A percentile compares a stretch with the other conserved stretches of the same genome.
phyloP scores from a whole-genome alignment of 169 alveolate species.

The Theileria orientalis region DNA sequence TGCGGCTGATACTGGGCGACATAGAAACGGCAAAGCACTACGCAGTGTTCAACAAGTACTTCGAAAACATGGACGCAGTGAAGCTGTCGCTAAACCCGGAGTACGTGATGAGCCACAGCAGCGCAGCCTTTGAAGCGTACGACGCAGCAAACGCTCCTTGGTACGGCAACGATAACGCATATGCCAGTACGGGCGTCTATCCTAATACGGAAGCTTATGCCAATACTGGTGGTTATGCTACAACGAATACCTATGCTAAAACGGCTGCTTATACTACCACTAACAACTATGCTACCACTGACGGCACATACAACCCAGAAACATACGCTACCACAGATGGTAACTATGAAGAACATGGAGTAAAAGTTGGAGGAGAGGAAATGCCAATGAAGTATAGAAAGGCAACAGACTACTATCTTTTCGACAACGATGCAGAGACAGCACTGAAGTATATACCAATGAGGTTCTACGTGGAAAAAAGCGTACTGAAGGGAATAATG shows the following conservation, averaged over 20 bases:
- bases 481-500: constrained; percentile 56
- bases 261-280: no score
- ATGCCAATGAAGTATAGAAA: background rate
- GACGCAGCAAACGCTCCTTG: background rate
- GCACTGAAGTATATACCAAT: constrained; percentile 5
- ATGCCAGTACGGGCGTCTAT: background rate
- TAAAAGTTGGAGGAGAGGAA: background rate
- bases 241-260: no score
- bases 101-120: background rate
- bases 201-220: no score
- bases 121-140: constrained; percentile 1
- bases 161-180: background rate
- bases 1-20: constrained; percentile 65
- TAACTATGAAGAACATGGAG: background rate
- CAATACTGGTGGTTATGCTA: no score
- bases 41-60: constrained; percentile 16
- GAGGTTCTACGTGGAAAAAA: constrained; percentile 64
- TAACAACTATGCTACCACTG: background rate
- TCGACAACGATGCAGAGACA: constrained; percentile 13
- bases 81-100: constrained; percentile 9
- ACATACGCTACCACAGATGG: no score
- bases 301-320: no score
- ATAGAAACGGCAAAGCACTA: constrained; percentile 40
- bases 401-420: constrained; percentile 23
- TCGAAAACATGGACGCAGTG: constrained; percentile 3